Percentiles rank a stretch among this genome's conserved stretches.
These are phyloP conservation scores for Ilyonectria sp. DNA, from an alignment of 2,329 filamentous ascomycete genomes.

Conservation along the genomic window DNA sequence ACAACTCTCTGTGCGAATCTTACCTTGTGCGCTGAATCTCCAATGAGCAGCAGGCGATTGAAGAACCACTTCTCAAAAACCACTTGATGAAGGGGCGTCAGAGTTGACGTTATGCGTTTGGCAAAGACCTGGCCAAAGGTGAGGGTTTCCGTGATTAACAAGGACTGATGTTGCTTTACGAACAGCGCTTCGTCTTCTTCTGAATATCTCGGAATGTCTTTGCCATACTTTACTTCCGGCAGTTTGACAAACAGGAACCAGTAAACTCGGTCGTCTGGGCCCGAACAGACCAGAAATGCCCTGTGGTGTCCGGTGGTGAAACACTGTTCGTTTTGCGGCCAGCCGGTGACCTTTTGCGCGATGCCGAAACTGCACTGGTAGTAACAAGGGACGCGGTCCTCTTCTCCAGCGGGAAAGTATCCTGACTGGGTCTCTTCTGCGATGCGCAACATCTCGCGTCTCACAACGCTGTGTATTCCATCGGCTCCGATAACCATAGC, in stretches of 20 bases:
- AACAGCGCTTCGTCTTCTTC: slow-evolving; percentile 11
- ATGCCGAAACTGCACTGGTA: slow-evolving; percentile 59
- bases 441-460: slow-evolving; percentile 48
- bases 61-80: slow-evolving; percentile 57
- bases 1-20: not conserved
- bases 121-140: slow-evolving; percentile 25
- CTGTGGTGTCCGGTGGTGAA: slow-evolving; percentile 2
- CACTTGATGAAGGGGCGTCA: slow-evolving; percentile 55
- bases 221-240: slow-evolving; percentile 10
- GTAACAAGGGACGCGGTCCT: slow-evolving; percentile 39
- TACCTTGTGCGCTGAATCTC: slow-evolving; percentile 58
- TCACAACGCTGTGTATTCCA: slow-evolving; percentile 56
- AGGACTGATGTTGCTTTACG: not conserved
- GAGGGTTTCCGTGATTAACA: slow-evolving; percentile 10
- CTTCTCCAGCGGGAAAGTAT: slow-evolving; percentile 41
- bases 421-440: slow-evolving; percentile 43
- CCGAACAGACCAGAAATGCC: slow-evolving; percentile 49
- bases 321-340: slow-evolving; percentile 34
- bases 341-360: slow-evolving; percentile 46
- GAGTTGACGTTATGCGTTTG: slow-evolving; percentile 30
- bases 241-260: slow-evolving; percentile 24
- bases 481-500: slow-evolving; percentile 57
- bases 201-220: slow-evolving; percentile 9
- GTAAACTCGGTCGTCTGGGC: slow-evolving; percentile 50
- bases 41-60: slow-evolving; percentile 56